These are phyloP conservation scores for Mrakia frigida DNA, from an alignment of 768 basidiomycete species.

Conservation along the genomic window DNA sequence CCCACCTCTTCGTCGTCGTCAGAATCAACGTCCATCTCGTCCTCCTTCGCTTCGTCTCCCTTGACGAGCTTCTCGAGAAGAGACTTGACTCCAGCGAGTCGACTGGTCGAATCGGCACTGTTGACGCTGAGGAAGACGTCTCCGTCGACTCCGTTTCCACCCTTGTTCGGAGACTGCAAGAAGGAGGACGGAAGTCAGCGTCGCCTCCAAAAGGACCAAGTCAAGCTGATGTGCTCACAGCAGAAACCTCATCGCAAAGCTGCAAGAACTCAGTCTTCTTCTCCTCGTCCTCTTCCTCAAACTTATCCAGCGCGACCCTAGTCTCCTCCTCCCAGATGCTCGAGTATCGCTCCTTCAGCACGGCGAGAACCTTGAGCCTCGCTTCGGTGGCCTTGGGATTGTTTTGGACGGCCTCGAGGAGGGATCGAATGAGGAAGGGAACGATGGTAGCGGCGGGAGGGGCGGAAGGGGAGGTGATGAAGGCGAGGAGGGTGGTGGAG, in stretches of 20 bases:
- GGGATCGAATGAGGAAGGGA: conserved; percentile 25
- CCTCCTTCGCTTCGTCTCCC: conserved; percentile 7
- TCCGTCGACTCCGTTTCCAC: conserved; percentile 16
- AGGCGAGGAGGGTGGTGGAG: conserved; percentile 23
- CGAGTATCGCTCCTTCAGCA: conserved; percentile 26
- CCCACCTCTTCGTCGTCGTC: background rate
- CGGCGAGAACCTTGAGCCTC: conserved; percentile 6
- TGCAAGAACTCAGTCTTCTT: conserved; percentile 19
- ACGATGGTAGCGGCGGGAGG: conserved; percentile 17
- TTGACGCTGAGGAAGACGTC: conserved; percentile 28
- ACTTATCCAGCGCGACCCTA: conserved; percentile 9
- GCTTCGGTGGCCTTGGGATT: background rate
- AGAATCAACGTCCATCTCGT: conserved; percentile 30
- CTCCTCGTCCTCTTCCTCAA: conserved; percentile 25
- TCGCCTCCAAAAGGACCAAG: too few relatives aligned
- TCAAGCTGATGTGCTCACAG: too few relatives aligned
- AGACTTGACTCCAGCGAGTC: conserved; percentile 23
- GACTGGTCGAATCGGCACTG: conserved; percentile 25
- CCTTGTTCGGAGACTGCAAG: background rate
- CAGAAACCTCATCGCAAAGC: conserved; percentile 20
- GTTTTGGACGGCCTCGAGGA: conserved; percentile 7
- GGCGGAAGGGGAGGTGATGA: conserved; percentile 20
- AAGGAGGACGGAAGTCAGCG: background rate
- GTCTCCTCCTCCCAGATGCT: conserved; percentile 29
- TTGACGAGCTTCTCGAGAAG: conserved; percentile 24